Base-by-base conservation (phyloP, 495 filamentous ascomycete genomes). In the Trichocladium uniseriatum region DNA sequence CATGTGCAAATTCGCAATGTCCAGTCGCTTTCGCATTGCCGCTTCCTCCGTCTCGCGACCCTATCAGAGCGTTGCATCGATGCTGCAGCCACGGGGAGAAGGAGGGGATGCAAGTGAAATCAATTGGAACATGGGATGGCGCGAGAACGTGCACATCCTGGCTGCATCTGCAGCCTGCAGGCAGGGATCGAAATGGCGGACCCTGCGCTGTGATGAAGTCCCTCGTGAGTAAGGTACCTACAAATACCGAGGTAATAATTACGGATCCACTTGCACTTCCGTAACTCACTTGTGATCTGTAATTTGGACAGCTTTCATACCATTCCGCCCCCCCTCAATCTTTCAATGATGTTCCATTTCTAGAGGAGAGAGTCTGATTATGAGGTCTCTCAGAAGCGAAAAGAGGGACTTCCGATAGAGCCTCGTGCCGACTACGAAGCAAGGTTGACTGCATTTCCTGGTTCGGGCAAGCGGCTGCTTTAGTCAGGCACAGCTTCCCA, bases 41-140 rank as follows among this genome's bases (percentile, higher is more conserved):
- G 35, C 36, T 11, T 32, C 31, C 31, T 32, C 31, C 31, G 31
- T 32, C 35, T 38, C 24, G 22, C 35, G n/a, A n/a, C 22, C 45
- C 36, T 47, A 47, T 47, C 45, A 47, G 16, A 47, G 13, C 45
- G 2, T 8, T 7, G 22, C 38, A 29, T 24, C 46, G 4, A 34
- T 28, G 28, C 46, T 49, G 46, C 46, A 49, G 46, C 38, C 46
- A 49, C 38, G 32, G 29, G 37, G 45, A 15, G 40, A 11, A 32
- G 15, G 27, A 35, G 28, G 31, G 32, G 31, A 16, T 35, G 18
- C 14, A 19, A 35, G 24, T 27, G 10, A 5, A 22, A 24, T 21
- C 37, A 38, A 16, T 41, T 36, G 39, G 24, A 4, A 27, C 24
- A 27, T 27, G 4, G 21, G 19, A 40, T 24, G 3, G 3, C 9